phyloP scores from a whole-genome alignment of 73 alveolate species.

The Paramecium tetraurelia region DNA sequence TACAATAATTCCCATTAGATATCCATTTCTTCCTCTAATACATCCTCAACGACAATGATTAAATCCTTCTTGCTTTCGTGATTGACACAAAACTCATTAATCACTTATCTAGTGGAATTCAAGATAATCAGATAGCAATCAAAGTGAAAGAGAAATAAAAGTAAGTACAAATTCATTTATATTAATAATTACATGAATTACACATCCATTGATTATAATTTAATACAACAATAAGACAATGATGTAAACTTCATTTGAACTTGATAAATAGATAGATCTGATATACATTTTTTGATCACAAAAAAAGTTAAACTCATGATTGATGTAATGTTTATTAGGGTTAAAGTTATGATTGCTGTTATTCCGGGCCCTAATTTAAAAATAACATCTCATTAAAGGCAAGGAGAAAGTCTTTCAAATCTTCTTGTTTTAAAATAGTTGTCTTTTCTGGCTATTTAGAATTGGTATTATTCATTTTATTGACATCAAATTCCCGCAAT shows the following conservation, averaged over 20 bases:
- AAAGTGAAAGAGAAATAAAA: neutral
- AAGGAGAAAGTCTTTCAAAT: constrained; percentile 5
- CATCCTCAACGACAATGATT: neutral
- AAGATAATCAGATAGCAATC: neutral
- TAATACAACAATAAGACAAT: too few relatives aligned
- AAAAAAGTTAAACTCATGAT: neutral
- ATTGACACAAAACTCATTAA: neutral
- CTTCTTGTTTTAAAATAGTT: constrained; percentile 15
- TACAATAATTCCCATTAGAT: neutral
- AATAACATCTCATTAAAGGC: constrained; percentile 32
- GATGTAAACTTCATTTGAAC: too few relatives aligned
- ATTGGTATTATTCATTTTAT: neutral
- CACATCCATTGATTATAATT: too few relatives aligned
- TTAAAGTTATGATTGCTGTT: neutral
- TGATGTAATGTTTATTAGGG: neutral
- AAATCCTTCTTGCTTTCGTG: neutral
- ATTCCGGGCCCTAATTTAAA: neutral
- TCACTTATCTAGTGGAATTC: neutral
- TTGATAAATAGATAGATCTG: neutral
- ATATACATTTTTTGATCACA: neutral
- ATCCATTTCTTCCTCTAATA: neutral
- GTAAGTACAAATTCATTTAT: neutral
- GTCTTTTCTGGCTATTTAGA: neutral
- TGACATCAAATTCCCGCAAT: neutral
- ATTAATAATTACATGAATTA: too few relatives aligned